A percentile compares a stretch with the other conserved stretches of the same genome.
phyloP scores from a whole-genome alignment of 2,329 filamentous ascomycete species.

The Acephala macrosclerotiorum region DNA sequence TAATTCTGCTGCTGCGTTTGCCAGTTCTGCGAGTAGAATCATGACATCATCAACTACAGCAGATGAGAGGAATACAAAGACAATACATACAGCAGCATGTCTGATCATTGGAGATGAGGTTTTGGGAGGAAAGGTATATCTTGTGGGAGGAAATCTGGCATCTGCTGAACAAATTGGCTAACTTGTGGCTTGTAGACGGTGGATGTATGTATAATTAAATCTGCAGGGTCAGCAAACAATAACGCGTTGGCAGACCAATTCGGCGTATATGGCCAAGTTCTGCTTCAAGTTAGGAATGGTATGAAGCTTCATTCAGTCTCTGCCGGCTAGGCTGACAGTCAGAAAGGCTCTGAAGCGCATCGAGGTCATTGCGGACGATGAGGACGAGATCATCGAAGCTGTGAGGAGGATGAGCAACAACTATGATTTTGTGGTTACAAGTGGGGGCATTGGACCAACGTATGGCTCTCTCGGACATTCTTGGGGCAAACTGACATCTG shows the following conservation, averaged over 20 bases:
- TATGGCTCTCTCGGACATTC: constrained; percentile 45
- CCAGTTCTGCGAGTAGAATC: constrained; percentile 38
- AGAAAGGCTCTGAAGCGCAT: constrained; percentile 76
- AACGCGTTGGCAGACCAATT: constrained; percentile 61
- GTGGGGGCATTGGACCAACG: constrained; percentile 95
- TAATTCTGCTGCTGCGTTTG: constrained; percentile 39
- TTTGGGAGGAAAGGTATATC: constrained; percentile 84
- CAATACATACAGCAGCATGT: constrained; percentile 89
- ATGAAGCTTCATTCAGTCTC: constrained; percentile 28
- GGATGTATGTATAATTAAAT: constrained; percentile 42
- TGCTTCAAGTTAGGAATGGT: constrained; percentile 69
- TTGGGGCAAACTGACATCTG: constrained; percentile 10
- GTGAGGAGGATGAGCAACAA: constrained; percentile 84
- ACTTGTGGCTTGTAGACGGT: constrained; percentile 43
- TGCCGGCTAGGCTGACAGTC: constrained; percentile 47
- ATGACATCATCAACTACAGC: constrained; percentile 58
- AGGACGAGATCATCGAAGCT: constrained; percentile 85
- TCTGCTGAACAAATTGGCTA: constrained; percentile 41
- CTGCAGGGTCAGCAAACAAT: constrained; percentile 17
- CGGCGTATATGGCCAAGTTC: constrained; percentile 69
- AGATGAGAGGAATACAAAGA: constrained; percentile 64
- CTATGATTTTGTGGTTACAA: constrained; percentile 96
- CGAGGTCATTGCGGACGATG: constrained; percentile 94
- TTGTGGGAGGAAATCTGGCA: neutral
- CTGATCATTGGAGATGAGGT: constrained; percentile 98